Percentiles rank a stretch among this genome's conserved stretches.
These are phyloP conservation scores for Monilinia vaccinii-corymbosi DNA, from an alignment of 2,329 filamentous ascomycete species.

Conservation along the genomic window DNA sequence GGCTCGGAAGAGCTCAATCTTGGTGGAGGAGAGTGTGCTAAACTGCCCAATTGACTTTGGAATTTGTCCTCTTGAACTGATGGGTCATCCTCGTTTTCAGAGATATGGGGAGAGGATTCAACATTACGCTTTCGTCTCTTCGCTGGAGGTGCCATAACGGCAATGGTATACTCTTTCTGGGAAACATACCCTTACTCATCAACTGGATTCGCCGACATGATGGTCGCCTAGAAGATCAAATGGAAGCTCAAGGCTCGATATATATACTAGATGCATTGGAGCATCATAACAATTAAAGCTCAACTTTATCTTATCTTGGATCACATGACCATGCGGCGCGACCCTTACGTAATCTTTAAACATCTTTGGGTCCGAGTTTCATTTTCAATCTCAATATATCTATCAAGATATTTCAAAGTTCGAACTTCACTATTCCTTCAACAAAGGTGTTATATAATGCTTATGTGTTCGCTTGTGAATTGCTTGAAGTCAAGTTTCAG, in stretches of 20 bases:
- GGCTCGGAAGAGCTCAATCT: constrained; percentile 4
- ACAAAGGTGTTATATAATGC: no score
- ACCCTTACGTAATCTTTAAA: neutral
- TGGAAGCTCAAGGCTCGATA: neutral
- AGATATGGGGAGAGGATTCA: constrained; percentile 29
- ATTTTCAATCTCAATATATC: no score
- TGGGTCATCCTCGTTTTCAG: constrained; percentile 43
- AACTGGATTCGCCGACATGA: neutral
- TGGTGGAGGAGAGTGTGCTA: constrained; percentile 21
- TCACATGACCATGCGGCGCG: neutral
- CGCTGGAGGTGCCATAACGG: constrained; percentile 28
- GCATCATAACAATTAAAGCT: neutral
- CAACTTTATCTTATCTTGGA: neutral
- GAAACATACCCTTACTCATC: neutral
- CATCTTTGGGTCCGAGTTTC: neutral
- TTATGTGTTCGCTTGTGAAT: neutral
- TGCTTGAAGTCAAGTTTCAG: neutral
- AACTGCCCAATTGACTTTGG: constrained; percentile 16
- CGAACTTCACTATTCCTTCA: no score
- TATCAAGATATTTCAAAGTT: no score
- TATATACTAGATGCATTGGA: neutral
- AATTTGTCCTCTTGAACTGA: constrained; percentile 10
- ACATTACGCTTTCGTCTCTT: constrained; percentile 47
- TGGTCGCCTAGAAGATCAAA: neutral
- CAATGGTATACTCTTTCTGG: neutral